Base-by-base conservation (phyloP, 2,329 filamentous ascomycete species). In the Sclerotinia spermophila region DNA sequence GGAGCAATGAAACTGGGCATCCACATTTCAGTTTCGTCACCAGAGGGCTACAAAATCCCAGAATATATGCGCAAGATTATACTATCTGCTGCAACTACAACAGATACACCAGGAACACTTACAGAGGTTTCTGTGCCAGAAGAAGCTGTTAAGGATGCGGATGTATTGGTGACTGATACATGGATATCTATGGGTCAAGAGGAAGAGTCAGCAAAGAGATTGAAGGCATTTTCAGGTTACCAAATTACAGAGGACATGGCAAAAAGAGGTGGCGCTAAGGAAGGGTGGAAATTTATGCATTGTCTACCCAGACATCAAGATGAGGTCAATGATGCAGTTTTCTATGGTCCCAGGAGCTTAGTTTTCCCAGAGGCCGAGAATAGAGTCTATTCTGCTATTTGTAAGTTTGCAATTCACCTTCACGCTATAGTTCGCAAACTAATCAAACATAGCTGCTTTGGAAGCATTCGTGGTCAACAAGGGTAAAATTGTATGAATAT, bases 141-240 rank as follows among this genome's bases (percentile, higher is more conserved):
- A 79, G 92, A 97, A 78, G 96, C 79, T 7, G 89, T 97, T 79
- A 92, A 92, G 83, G 84, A 90, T 74, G 95, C 96, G 4, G 91
- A 99, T 79, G 87, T 98, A 68, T 84, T 99, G 71, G 94, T 98
- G 33, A 99, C 96, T 0, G 96, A 99, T 79, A 99, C 96, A 1
- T 99, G 96, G 96, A 88, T 99, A 44, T 97, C 93, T 1, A 99
- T 99, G 96, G 96, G 96, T 61, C 95, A 98, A 82, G 96, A 99
- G 81, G 88, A 88, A 70, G 96, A 99, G 81, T 85, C 89, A 53
- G 85, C 89, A 75, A 91, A 91, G 84, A 86, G 93, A 66, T 80
- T 97, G 72, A 87, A 90, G 78, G 93, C 89, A 2, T 99, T 99
- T 80, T 86, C 87, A 42, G 94, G 95, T 21, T 99, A 94, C 82